A percentile compares a stretch with the other conserved stretches of the same genome.
Evolutionary conservation across 2,329 filamentous ascomycete species (phyloP).

Genomic region (Stemphylium beticola): DNA sequence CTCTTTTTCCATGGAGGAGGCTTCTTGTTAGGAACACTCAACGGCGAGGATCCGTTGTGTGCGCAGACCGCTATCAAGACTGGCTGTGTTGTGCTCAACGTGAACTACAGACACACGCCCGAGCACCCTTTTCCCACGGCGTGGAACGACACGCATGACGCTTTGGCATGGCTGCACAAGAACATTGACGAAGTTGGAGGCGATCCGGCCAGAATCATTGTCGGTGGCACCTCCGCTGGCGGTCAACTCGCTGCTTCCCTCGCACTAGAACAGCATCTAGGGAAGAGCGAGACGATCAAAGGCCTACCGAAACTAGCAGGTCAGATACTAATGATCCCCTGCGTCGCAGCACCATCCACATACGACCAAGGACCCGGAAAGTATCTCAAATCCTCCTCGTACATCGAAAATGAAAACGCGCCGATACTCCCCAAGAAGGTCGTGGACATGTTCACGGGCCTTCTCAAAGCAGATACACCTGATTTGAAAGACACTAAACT

Average conservation of each 20-base stretch:
- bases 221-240: slow-evolving; percentile 60
- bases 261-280: slow-evolving; percentile 53
- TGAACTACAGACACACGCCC: slow-evolving; percentile 67
- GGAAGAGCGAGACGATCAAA: slow-evolving; percentile 39
- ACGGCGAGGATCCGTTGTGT: slow-evolving; percentile 61
- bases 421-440: slow-evolving; percentile 54
- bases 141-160: slow-evolving; percentile 62
- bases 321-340: slow-evolving; percentile 51
- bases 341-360: slow-evolving; percentile 47
- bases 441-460: slow-evolving; percentile 41
- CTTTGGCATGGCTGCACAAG: slow-evolving; percentile 61
- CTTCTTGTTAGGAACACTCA: slow-evolving; percentile 62
- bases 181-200: slow-evolving; percentile 50
- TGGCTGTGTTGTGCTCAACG: slow-evolving; percentile 57
- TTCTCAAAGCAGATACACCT: slow-evolving; percentile 25
- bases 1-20: slow-evolving; percentile 61
- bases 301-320: slow-evolving; percentile 52
- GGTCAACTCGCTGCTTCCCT: slow-evolving; percentile 58
- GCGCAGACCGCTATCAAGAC: slow-evolving; percentile 54
- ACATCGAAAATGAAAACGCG: slow-evolving; percentile 53
- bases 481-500: slow-evolving; percentile 43
- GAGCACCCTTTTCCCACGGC: slow-evolving; percentile 60
- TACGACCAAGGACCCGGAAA: slow-evolving; percentile 49
- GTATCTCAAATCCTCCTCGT: slow-evolving; percentile 51
- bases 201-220: slow-evolving; percentile 53